These are phyloP conservation scores for Volutella citrinella DNA, from an alignment of 2,329 filamentous ascomycete species.

Conservation along the genomic window DNA sequence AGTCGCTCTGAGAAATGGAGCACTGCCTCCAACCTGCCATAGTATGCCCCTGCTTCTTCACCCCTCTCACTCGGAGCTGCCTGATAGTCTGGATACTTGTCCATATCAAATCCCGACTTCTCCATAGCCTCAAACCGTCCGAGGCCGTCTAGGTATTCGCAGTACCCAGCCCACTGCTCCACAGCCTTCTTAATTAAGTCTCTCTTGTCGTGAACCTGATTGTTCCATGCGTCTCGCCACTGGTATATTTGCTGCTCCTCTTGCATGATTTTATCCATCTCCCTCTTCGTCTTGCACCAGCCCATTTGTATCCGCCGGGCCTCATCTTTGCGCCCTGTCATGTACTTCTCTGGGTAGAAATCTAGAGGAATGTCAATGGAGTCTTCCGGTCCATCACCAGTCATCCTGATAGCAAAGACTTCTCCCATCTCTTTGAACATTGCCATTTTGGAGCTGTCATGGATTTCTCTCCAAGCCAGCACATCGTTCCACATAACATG, in stretches of 20 bases:
- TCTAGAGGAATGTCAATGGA: conserved; percentile 48
- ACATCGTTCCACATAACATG: conserved; percentile 46
- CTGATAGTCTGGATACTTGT: conserved; percentile 37
- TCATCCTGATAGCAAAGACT: conserved; percentile 47
- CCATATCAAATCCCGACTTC: conserved; percentile 35
- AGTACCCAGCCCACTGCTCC: conserved; percentile 31
- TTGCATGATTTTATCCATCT: conserved; percentile 18
- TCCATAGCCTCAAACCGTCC: conserved; percentile 36
- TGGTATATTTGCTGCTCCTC: conserved; percentile 26
- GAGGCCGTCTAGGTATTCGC: conserved; percentile 34
- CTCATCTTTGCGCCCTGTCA: conserved; percentile 42
- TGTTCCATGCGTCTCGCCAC: conserved; percentile 25
- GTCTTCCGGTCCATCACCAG: conserved; percentile 38
- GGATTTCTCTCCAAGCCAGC: conserved; percentile 33
- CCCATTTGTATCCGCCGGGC: conserved; percentile 43
- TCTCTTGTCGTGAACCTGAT: conserved; percentile 26
- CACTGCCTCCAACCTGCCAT: conserved; percentile 31
- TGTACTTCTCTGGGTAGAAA: conserved; percentile 55
- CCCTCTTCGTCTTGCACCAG: conserved; percentile 31
- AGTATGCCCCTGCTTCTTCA: conserved; percentile 28
- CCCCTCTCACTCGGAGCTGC: conserved; percentile 36
- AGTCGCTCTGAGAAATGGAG: conserved; percentile 30
- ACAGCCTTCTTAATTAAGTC: conserved; percentile 28
- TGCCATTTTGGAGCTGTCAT: conserved; percentile 38
- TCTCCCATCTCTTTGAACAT: conserved; percentile 46